Evolutionary conservation across 352 stramenopile genomes (phyloP).

Genomic region (Lagenidium sp.): DNA sequence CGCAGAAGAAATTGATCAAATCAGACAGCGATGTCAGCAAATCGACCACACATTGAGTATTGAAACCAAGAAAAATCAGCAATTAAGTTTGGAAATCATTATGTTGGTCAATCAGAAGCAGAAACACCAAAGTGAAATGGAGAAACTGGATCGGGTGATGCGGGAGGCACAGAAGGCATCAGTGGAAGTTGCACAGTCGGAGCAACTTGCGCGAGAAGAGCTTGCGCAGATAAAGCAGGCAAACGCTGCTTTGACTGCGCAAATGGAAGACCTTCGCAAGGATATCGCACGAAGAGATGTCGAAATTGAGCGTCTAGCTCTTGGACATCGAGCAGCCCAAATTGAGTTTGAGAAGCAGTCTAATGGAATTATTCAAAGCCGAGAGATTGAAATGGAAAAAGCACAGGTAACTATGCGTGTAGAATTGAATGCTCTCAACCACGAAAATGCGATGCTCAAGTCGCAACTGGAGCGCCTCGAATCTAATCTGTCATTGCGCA

Average conservation of each 20-base stretch:
- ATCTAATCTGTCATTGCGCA: slow-evolving; percentile 9
- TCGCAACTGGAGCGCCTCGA: slow-evolving; percentile 7
- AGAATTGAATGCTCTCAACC: background rate
- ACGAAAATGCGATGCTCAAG: slow-evolving; percentile 5
- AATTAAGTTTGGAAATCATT: slow-evolving; percentile 59
- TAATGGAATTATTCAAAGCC: slow-evolving; percentile 1
- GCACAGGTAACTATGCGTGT: slow-evolving; percentile 9
- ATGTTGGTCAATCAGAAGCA: slow-evolving; percentile 62
- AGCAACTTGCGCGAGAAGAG: slow-evolving; percentile 8
- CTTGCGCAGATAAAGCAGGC: slow-evolving; percentile 13
- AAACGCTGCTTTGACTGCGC: slow-evolving; percentile 7
- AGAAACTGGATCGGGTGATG: slow-evolving; percentile 21
- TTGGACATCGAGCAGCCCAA: slow-evolving; percentile 19
- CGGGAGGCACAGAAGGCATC: no score
- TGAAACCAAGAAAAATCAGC: slow-evolving; percentile 55
- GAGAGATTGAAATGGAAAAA: slow-evolving; percentile 21
- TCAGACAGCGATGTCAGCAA: slow-evolving; percentile 23
- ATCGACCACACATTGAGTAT: slow-evolving; percentile 18
- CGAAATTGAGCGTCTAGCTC: slow-evolving; percentile 30
- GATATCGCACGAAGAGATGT: slow-evolving; percentile 32
- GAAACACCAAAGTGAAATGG: slow-evolving; percentile 24
- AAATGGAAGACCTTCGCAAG: slow-evolving; percentile 27
- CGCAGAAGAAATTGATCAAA: slow-evolving; percentile 19
- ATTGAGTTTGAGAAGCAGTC: slow-evolving; percentile 27
- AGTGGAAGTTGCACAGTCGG: no score